Evolutionary conservation across 805 yeast species (phyloP).

Genomic region (Candida michaelii): DNA sequence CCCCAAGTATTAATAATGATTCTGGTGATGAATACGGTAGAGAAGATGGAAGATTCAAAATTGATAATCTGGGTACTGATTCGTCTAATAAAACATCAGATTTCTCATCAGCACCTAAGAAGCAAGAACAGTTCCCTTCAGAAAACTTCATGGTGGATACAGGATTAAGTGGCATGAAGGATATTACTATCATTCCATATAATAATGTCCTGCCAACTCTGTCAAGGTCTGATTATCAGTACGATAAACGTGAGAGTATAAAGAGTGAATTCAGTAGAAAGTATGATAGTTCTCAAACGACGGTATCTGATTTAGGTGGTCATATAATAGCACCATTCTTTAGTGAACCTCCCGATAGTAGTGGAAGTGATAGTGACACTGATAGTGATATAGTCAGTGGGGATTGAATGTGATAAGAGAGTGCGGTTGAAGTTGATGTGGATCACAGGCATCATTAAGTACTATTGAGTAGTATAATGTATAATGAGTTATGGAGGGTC

Average conservation of each 20-base stretch:
- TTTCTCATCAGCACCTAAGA: neutral
- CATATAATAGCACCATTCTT: conserved; percentile 31
- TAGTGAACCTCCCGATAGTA: conserved; percentile 31
- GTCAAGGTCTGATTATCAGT: conserved; percentile 10
- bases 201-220: conserved; percentile 3
- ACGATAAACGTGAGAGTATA: conserved; percentile 21
- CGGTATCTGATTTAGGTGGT: conserved; percentile 1
- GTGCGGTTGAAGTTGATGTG: neutral
- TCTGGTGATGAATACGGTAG: neutral
- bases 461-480: conserved; percentile 6
- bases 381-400: neutral
- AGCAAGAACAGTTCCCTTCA: neutral
- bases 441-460: neutral
- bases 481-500: conserved; percentile 5
- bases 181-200: conserved; percentile 9
- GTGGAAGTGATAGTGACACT: conserved; percentile 20
- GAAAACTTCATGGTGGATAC: neutral
- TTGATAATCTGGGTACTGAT: neutral
- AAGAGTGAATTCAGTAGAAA: conserved; percentile 7
- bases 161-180: conserved; percentile 5
- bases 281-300: conserved; percentile 4
- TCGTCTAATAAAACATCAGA: conserved; percentile 4
- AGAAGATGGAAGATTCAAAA: neutral
- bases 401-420: neutral
- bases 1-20: neutral